Conservation (phyloP, 2,329 filamentous ascomycete species). For the Paecilomyces variotii region DNA sequence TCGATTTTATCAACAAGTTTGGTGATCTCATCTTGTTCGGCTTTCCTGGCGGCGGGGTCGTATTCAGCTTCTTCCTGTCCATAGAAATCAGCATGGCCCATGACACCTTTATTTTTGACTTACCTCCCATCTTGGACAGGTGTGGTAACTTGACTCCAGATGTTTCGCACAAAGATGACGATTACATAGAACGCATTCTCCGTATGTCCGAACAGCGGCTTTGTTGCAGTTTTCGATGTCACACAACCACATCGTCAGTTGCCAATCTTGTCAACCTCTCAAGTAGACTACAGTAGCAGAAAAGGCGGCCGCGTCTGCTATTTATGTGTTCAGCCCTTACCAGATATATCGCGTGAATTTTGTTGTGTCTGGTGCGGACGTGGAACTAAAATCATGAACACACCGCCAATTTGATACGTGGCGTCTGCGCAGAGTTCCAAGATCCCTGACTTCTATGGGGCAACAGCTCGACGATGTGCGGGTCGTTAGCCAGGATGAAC, state of each 20-base stretch:
- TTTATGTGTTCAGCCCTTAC: no score
- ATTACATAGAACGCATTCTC: conserved; percentile 32
- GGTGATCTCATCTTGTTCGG: conserved; percentile 28
- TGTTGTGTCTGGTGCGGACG: conserved; percentile 1
- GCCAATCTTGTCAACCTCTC: no score
- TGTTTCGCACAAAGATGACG: conserved; percentile 32
- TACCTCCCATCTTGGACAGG: conserved; percentile 31
- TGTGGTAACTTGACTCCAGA: conserved; percentile 23
- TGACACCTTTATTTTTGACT: conserved; percentile 10
- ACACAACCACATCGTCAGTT: conserved; percentile 24
- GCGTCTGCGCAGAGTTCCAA: no score
- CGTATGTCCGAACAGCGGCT: conserved; percentile 27
- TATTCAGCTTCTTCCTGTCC: conserved; percentile 29
- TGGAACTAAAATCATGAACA: no score
- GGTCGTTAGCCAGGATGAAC: no score
- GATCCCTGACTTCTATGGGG: no score
- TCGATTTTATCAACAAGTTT: conserved; percentile 29
- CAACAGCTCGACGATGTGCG: no score
- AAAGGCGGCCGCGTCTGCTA: no score
- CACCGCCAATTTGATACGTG: no score
- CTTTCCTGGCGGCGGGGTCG: conserved; percentile 23
- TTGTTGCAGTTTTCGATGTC: conserved; percentile 23
- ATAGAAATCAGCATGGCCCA: conserved; percentile 4
- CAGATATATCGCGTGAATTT: no score
- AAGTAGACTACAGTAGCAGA: no score